phyloP scores from a whole-genome alignment of 2,329 filamentous ascomycete genomes.

The Colletotrichum trifolii region DNA sequence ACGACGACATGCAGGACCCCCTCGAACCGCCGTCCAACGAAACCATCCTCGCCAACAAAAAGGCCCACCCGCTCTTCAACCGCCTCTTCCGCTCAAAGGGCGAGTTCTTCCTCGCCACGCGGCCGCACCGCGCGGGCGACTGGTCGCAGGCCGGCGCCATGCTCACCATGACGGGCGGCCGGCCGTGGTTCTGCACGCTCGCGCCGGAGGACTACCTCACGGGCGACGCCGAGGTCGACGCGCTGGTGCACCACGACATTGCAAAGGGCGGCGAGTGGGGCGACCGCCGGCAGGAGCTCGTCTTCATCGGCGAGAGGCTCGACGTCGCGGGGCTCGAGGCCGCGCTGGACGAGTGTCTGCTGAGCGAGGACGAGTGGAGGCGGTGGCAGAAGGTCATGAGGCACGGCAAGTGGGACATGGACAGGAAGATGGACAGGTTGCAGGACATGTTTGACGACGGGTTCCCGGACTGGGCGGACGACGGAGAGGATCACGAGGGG shows the following conservation, averaged over 20 bases:
- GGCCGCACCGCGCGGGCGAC: conserved; percentile 64
- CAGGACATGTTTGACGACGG: conserved; percentile 67
- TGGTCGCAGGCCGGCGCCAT: conserved; percentile 75
- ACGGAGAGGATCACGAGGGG: conserved; percentile 47
- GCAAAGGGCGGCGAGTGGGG: conserved; percentile 71
- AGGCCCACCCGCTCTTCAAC: conserved; percentile 61
- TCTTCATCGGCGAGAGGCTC: conserved; percentile 77
- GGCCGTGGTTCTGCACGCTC: conserved; percentile 69
- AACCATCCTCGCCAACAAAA: conserved; percentile 66
- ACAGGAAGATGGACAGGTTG: conserved; percentile 58
- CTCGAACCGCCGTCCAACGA: conserved; percentile 51
- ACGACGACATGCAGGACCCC: conserved; percentile 40
- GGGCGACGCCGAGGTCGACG: conserved; percentile 58
- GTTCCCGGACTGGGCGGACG: conserved; percentile 65
- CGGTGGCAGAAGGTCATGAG: conserved; percentile 65
- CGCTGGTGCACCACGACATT: conserved; percentile 61
- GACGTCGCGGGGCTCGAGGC: conserved; percentile 61
- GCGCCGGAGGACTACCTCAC: conserved; percentile 62
- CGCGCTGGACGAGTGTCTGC: conserved; percentile 68
- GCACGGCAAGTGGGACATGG: conserved; percentile 46
- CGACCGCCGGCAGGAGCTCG: conserved; percentile 76
- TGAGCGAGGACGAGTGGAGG: conserved; percentile 68
- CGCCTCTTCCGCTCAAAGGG: conserved; percentile 73
- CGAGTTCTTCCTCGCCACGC: conserved; percentile 68
- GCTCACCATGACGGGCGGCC: conserved; percentile 68